A percentile compares a stretch with the other conserved stretches of the same genome.
These are phyloP conservation scores for Cladorrhinum sp. DNA, from an alignment of 2,329 filamentous ascomycete genomes.

Conservation along the genomic window DNA sequence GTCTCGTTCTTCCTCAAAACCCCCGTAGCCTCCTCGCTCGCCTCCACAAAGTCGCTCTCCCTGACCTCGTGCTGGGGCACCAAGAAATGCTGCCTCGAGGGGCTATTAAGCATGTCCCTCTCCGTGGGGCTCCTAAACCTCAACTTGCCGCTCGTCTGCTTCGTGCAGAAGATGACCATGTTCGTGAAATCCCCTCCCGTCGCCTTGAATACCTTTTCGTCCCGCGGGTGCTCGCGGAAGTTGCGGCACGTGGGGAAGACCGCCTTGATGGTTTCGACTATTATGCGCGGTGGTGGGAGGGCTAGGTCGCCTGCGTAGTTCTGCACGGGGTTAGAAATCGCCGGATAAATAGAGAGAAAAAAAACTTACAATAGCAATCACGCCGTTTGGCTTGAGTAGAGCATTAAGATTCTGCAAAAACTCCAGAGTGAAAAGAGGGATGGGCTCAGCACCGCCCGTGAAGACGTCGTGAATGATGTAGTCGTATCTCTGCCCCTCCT, in stretches of 20 bases:
- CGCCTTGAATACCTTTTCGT: conserved; percentile 45
- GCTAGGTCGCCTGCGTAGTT: conserved; percentile 92
- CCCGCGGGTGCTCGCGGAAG: conserved; percentile 72
- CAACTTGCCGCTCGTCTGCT: conserved; percentile 46
- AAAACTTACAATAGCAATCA: conserved; percentile 75
- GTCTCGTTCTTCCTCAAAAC: conserved; percentile 64
- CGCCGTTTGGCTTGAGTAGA: conserved; percentile 73
- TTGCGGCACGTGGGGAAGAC: conserved; percentile 89
- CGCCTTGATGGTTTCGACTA: conserved; percentile 75
- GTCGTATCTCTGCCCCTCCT: conserved; percentile 57
- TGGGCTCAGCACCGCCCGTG: conserved; percentile 89
- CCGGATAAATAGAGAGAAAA: no score
- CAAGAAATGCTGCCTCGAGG: conserved; percentile 67
- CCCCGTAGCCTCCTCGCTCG: conserved; percentile 39
- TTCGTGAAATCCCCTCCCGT: conserved; percentile 77
- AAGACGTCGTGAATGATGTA: conserved; percentile 98
- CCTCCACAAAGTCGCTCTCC: conserved; percentile 44
- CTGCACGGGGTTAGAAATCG: no score
- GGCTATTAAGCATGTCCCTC: conserved; percentile 69
- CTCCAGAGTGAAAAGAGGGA: conserved; percentile 80
- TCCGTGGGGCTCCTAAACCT: conserved; percentile 64
- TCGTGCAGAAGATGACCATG: conserved; percentile 92
- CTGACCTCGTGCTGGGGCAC: conserved; percentile 69
- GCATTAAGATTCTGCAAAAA: conserved; percentile 70
- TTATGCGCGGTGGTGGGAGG: conserved; percentile 70